A percentile compares a stretch with the other conserved stretches of the same genome.
Conservation (phyloP, 345 rosid species). For the Eucalyptus regnans region DNA sequence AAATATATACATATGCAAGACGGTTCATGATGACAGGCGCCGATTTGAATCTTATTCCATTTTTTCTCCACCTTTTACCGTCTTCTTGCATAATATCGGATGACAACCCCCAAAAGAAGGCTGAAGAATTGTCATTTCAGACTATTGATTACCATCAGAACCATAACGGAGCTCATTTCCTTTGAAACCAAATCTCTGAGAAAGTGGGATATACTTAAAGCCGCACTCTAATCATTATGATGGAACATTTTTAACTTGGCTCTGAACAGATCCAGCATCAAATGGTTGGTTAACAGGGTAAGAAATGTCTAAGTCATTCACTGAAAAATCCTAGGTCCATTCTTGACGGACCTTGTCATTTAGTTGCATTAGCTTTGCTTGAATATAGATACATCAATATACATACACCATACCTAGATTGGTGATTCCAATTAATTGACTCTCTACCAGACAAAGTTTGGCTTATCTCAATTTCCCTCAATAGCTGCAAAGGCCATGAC, state of each 20-base stretch:
- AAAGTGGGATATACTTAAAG: background rate
- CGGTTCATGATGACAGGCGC: background rate
- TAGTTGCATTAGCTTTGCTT: background rate
- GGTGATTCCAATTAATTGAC: background rate
- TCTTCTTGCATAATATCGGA: background rate
- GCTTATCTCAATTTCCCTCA: background rate
- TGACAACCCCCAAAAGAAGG: background rate
- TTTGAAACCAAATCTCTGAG: background rate
- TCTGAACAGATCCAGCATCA: background rate
- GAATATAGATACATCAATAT: background rate
- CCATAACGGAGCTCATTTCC: background rate
- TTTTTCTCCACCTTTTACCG: background rate
- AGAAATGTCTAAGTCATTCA: background rate
- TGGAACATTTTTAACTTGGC: background rate
- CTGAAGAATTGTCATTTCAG: background rate
- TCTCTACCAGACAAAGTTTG: background rate
- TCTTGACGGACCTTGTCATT: background rate
- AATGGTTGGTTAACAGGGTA: background rate
- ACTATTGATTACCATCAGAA: background rate
- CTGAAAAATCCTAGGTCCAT: background rate
- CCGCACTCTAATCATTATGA: background rate
- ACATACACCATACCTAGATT: background rate
- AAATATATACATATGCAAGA: background rate
- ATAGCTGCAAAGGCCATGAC: background rate
- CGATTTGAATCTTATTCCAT: background rate